Conservation (phyloP, 306 rosid species). For the Crotalaria pallida region DNA sequence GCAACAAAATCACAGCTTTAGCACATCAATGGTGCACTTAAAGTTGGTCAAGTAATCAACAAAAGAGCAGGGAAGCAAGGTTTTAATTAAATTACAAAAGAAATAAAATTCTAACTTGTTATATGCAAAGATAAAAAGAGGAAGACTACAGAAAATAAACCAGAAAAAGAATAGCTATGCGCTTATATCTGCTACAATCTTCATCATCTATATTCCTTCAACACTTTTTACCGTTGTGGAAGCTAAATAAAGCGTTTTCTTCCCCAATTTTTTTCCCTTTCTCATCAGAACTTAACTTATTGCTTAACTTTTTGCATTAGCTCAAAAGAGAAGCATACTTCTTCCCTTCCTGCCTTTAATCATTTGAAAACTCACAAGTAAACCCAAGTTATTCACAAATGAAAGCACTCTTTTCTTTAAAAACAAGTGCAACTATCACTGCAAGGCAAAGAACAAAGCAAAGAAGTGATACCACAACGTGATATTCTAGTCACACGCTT, state of each 20-base stretch:
- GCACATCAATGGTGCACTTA: neutral
- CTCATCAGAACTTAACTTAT: too few relatives aligned
- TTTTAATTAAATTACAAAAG: neutral
- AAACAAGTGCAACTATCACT: neutral
- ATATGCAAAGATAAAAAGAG: slow-evolving; percentile 1
- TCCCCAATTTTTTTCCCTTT: neutral
- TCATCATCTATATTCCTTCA: neutral
- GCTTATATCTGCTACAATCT: neutral
- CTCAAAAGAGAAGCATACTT: neutral
- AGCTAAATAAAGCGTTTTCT: neutral
- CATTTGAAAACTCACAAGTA: neutral
- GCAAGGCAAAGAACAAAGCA: neutral
- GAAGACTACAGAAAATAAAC: neutral
- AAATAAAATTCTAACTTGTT: neutral
- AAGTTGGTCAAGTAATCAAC: neutral
- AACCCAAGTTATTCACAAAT: neutral
- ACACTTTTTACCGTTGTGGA: neutral
- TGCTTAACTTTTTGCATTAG: too few relatives aligned
- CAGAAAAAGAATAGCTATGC: neutral
- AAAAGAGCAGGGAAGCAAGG: neutral
- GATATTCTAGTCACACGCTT: neutral
- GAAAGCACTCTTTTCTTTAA: neutral
- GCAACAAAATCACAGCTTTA: slow-evolving; percentile 34
- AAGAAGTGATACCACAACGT: neutral
- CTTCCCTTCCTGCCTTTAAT: neutral